Percentiles rank a stretch among this genome's conserved stretches.
Evolutionary conservation across 371 early-diverging fungal genomes (phyloP).

Genomic region (Phascolomyces articulosus): DNA sequence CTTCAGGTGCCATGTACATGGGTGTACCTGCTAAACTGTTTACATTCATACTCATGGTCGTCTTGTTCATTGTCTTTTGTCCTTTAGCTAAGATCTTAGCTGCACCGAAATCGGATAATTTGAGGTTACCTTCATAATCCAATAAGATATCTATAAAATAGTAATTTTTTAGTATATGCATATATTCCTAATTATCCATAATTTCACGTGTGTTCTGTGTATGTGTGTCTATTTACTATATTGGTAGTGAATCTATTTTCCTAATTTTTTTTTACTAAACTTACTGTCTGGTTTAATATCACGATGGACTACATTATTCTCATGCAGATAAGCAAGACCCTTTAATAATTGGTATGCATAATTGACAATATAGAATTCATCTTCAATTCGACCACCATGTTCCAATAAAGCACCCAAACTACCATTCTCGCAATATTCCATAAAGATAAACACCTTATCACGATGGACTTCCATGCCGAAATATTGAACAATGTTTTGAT

Average conservation of each 20-base stretch:
- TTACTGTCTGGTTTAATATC: constrained; percentile 90
- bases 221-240: no score
- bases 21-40: constrained; percentile 91
- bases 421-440: constrained; percentile 93
- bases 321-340: constrained; percentile 88
- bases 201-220: background rate
- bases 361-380: constrained; percentile 73
- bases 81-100: constrained; percentile 84
- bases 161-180: background rate
- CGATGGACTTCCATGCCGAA: constrained; percentile 92
- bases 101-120: constrained; percentile 91
- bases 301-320: constrained; percentile 86
- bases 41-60: constrained; percentile 57
- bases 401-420: constrained; percentile 78
- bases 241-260: no score
- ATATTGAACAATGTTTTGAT: constrained; percentile 89
- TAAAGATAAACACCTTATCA: constrained; percentile 89
- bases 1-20: constrained; percentile 97
- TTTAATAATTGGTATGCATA: constrained; percentile 87
- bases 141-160: constrained; percentile 68
- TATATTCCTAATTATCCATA: background rate
- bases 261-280: constrained; percentile 15
- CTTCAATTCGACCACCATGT: constrained; percentile 79
- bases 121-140: constrained; percentile 78
- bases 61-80: constrained; percentile 68